Conservation (phyloP, 2,329 filamentous ascomycete genomes). For the Sphaerulina musiva region DNA sequence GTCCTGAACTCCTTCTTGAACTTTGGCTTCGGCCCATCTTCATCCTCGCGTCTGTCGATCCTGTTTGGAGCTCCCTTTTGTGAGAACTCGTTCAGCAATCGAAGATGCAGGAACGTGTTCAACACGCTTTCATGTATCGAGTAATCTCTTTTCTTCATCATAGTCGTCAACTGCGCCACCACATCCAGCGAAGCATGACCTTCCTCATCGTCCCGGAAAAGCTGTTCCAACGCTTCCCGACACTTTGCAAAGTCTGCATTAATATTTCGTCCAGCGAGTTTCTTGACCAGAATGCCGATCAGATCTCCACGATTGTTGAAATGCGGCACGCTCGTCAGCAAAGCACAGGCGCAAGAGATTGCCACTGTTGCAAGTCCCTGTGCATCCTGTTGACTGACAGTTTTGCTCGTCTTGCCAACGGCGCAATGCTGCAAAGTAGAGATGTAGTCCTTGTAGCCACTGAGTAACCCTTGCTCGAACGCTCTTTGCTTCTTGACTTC, state of each 20-base stretch:
- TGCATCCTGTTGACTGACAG: constrained; percentile 31
- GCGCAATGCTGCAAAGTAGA: constrained; percentile 65
- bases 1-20: constrained; percentile 79
- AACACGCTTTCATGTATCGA: constrained; percentile 75
- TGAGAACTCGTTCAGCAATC: constrained; percentile 79
- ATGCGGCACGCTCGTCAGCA: constrained; percentile 78
- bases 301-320: constrained; percentile 94
- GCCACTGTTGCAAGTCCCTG: constrained; percentile 61
- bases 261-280: constrained; percentile 65
- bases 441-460: constrained; percentile 79
- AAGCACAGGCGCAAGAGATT: constrained; percentile 74
- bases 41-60: constrained; percentile 56
- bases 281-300: constrained; percentile 77
- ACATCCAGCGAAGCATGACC: constrained; percentile 82
- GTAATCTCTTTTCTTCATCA: constrained; percentile 88
- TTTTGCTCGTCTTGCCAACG: constrained; percentile 45
- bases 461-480: constrained; percentile 82
- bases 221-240: constrained; percentile 66
- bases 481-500: constrained; percentile 75
- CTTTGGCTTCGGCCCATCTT: constrained; percentile 55
- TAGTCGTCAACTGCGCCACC: constrained; percentile 76
- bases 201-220: constrained; percentile 85
- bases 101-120: constrained; percentile 84
- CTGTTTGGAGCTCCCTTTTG: constrained; percentile 73
- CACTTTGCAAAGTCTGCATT: constrained; percentile 74